A percentile compares a stretch with the other conserved stretches of the same genome.
These are phyloP conservation scores for Pseudogymnoascus verrucosus DNA, from an alignment of 2,329 filamentous ascomycete genomes.

Conservation along the genomic window DNA sequence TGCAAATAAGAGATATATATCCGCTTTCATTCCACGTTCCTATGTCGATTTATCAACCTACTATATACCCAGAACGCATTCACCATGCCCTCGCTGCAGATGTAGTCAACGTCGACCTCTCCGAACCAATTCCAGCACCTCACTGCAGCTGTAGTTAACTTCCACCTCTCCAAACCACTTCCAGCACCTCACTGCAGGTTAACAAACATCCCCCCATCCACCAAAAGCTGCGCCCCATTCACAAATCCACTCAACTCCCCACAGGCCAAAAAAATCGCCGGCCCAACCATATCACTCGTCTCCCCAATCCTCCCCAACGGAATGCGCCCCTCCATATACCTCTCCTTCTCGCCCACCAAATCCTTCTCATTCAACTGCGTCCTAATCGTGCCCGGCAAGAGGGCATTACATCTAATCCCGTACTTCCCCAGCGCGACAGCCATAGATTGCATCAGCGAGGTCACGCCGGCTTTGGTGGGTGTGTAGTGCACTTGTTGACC, in stretches of 20 bases:
- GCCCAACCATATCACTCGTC: slow-evolving; percentile 69
- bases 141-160: too few species aligned
- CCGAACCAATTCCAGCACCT: too few species aligned
- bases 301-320: slow-evolving; percentile 68
- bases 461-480: slow-evolving; percentile 75
- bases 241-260: slow-evolving; percentile 74
- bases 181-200: slow-evolving; percentile 58
- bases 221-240: slow-evolving; percentile 72
- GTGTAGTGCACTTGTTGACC: slow-evolving; percentile 78
- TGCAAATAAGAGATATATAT: neutral
- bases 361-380: slow-evolving; percentile 83
- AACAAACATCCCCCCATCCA: slow-evolving; percentile 84
- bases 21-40: neutral
- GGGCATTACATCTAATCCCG: slow-evolving; percentile 71
- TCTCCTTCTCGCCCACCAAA: slow-evolving; percentile 62
- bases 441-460: slow-evolving; percentile 74
- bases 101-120: neutral
- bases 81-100: neutral
- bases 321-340: slow-evolving; percentile 74
- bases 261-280: slow-evolving; percentile 76
- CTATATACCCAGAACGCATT: neutral
- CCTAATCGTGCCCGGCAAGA: slow-evolving; percentile 74
- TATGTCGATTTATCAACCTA: neutral
- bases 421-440: slow-evolving; percentile 72
- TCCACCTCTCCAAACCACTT: neutral